Percentiles rank a stretch among this genome's conserved stretches.
Evolutionary conservation across 176 grass and related monocot genomes (phyloP).

Genomic region (Rhynchospora breviuscula): DNA sequence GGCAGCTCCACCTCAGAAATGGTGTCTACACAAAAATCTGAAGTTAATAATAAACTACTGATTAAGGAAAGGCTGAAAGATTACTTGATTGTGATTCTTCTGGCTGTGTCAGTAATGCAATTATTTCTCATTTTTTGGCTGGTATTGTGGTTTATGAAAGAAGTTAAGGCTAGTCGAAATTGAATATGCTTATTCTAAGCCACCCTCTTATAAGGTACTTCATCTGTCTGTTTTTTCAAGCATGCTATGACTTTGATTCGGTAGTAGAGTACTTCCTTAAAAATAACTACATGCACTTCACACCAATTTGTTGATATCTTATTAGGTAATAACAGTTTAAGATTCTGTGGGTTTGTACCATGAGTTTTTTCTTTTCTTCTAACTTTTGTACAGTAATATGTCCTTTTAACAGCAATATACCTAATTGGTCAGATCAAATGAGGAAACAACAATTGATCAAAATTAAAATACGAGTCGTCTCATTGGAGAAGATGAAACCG

Average conservation of each 20-base stretch:
- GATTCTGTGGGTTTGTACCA: too few species aligned
- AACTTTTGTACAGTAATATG: background rate
- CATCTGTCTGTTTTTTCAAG: too few species aligned
- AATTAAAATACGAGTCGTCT: background rate
- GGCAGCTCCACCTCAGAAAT: background rate
- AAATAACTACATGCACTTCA: background rate
- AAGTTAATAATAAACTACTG: conserved; percentile 4
- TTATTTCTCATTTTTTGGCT: conserved; percentile 50
- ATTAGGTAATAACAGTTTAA: background rate
- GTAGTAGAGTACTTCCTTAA: too few species aligned
- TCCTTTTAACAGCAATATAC: background rate
- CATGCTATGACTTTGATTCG: too few species aligned
- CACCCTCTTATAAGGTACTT: background rate
- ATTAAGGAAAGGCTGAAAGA: conserved; percentile 21
- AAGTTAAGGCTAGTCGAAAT: background rate
- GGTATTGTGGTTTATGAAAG: conserved; percentile 24
- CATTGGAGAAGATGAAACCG: background rate
- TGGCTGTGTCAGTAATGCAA: conserved; percentile 39
- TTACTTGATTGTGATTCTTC: conserved; percentile 29
- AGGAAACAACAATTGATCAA: background rate
- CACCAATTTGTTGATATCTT: background rate
- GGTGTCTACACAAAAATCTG: background rate
- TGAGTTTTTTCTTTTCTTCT: background rate
- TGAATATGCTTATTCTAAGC: background rate
- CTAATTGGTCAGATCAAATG: background rate